Evolutionary conservation across 75 land plant species (phyloP).

Genomic region (Pinus taeda): DNA sequence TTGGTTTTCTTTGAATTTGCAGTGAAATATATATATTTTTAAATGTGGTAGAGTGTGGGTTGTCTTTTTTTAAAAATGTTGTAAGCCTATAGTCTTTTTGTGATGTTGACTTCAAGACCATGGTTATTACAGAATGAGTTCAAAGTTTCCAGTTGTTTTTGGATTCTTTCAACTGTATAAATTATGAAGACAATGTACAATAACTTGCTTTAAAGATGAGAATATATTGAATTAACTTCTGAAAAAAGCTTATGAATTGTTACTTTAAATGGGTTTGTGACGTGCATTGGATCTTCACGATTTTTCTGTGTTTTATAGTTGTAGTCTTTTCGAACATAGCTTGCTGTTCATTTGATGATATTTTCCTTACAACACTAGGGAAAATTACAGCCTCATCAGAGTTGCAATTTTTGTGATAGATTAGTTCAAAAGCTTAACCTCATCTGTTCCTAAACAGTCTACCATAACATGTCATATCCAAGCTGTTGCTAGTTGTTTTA

Average conservation of each 20-base stretch:
- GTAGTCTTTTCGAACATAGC: no score
- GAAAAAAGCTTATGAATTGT: neutral
- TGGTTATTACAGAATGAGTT: no score
- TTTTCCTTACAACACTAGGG: neutral
- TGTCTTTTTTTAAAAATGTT: no score
- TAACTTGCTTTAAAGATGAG: neutral
- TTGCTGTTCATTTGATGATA: neutral
- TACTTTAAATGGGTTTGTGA: neutral
- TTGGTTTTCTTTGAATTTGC: no score
- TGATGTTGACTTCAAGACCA: no score
- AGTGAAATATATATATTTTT: no score
- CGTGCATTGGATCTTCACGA: neutral
- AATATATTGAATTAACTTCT: neutral
- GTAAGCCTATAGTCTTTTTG: no score
- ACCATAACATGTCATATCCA: neutral
- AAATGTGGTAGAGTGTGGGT: no score
- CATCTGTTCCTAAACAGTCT: neutral
- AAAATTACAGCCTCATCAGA: neutral
- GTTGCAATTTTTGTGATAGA: neutral
- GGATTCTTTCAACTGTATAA: no score
- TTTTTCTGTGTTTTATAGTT: neutral
- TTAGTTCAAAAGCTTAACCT: neutral
- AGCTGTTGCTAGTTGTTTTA: neutral
- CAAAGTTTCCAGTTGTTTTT: no score
- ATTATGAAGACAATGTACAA: no score